Evolutionary conservation across 441 rosid species (phyloP).

Genomic region (Adansonia madagascariensis): DNA sequence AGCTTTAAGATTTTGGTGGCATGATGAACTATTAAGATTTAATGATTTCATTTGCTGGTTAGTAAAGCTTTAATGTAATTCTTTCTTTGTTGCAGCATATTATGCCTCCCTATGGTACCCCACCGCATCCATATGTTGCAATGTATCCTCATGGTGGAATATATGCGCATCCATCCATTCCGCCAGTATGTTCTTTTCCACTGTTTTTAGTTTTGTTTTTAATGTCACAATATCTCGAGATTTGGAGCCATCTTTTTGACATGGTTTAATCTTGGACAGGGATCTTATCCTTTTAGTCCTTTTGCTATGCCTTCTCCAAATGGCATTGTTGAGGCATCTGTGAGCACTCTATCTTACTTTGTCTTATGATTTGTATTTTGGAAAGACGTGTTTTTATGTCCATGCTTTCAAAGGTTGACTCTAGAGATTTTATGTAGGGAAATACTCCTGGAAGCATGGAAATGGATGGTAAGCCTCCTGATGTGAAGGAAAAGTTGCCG

Average conservation of each 20-base stretch:
- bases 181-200: slow-evolving; percentile 63
- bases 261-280: slow-evolving; percentile 49
- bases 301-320: slow-evolving; percentile 91
- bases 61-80: neutral
- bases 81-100: slow-evolving; percentile 63
- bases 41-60: slow-evolving; percentile 6
- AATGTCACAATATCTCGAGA: slow-evolving; percentile 12
- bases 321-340: slow-evolving; percentile 81
- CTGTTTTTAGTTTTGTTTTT: slow-evolving; percentile 19
- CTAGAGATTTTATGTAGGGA: slow-evolving; percentile 53
- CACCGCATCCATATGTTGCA: slow-evolving; percentile 90
- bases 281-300: slow-evolving; percentile 95
- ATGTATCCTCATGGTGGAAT: slow-evolving; percentile 98
- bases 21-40: slow-evolving; percentile 3
- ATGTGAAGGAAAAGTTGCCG: slow-evolving; percentile 86
- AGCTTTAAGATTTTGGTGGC: neutral
- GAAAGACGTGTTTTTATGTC: slow-evolving; percentile 11
- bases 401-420: slow-evolving; percentile 27
- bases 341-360: slow-evolving; percentile 43
- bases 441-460: slow-evolving; percentile 66
- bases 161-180: slow-evolving; percentile 84
- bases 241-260: slow-evolving; percentile 27
- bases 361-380: slow-evolving; percentile 23
- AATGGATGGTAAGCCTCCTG: slow-evolving; percentile 78
- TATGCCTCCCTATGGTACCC: slow-evolving; percentile 95